A percentile compares a stretch with the other conserved stretches of the same genome.
Conservation (phyloP, 148 eudicot genomes). For the Cornus controversa region DNA sequence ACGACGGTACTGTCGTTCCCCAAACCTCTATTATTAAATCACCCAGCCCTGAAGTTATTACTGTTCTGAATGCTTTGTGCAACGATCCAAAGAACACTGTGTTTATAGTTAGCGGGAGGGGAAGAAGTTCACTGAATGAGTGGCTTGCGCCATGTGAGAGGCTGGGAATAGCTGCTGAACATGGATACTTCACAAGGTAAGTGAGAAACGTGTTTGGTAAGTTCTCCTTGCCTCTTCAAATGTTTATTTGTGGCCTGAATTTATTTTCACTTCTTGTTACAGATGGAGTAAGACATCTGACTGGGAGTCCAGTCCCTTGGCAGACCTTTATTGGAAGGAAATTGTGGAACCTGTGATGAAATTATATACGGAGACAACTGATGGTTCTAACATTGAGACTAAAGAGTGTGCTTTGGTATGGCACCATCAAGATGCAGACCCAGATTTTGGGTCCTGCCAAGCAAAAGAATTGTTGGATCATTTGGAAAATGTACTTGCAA, state of each 20-base stretch:
- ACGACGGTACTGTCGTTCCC: slow-evolving; percentile 71
- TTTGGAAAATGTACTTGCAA: slow-evolving; percentile 76
- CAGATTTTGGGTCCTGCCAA: slow-evolving; percentile 85
- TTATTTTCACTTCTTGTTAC: slow-evolving; percentile 16
- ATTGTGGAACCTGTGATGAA: slow-evolving; percentile 77
- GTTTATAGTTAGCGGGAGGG: slow-evolving; percentile 75
- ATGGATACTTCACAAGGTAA: slow-evolving; percentile 70
- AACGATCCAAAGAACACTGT: slow-evolving; percentile 64
- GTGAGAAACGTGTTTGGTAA: neutral
- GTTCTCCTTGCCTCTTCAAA: neutral
- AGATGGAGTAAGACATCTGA: slow-evolving; percentile 57
- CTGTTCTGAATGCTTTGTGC: slow-evolving; percentile 49
- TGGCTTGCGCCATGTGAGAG: slow-evolving; percentile 72
- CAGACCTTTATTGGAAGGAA: slow-evolving; percentile 79
- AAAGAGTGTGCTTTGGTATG: slow-evolving; percentile 86
- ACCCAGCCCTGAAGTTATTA: slow-evolving; percentile 50
- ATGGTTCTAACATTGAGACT: slow-evolving; percentile 70
- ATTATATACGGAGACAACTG: slow-evolving; percentile 74
- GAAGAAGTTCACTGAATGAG: slow-evolving; percentile 46
- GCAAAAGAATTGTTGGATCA: slow-evolving; percentile 79
- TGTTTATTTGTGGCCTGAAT: neutral
- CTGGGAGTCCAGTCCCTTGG: slow-evolving; percentile 51
- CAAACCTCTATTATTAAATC: slow-evolving; percentile 51
- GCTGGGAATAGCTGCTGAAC: slow-evolving; percentile 75
- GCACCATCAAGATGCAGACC: slow-evolving; percentile 88